Base-by-base conservation (phyloP, 208 protist species). In the Trypanosoma melophagium region DNA sequence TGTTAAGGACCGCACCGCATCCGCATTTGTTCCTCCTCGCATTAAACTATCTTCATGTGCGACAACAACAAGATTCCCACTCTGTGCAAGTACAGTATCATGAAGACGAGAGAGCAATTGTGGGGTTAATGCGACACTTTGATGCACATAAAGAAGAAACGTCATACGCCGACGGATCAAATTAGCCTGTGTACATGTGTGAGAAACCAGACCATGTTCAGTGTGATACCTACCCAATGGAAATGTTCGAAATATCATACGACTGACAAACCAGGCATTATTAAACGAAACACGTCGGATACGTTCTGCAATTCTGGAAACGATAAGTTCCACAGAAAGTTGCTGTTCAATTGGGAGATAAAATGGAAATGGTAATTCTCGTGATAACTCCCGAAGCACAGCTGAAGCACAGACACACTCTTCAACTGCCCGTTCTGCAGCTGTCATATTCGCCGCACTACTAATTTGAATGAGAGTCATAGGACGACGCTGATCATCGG, bases 101-200 rank as follows among this genome's bases (percentile, higher is more conserved):
- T 71, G 72, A 25, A 96, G 79, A 28, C 60, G 40, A 28, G 62
- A 58, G 14, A 96, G 74, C 45, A 91, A 82, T 58, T 79, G 72
- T 44, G 78, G 79, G n/a, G 90, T 85, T 51, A 93, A 62, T 25
- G 87, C 71, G 3, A 91, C 86, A 41, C 79, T 81, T 35, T 79
- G 72, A 45, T 89, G 81, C 42, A 93, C 58, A 76, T 93, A 87
- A 10, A 96, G 52, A 17, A 96, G 56, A 58, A 96, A 96, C 13
- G 90, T 96, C 44, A 96, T 81, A 22, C 90, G 86, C 7, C 87
- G 84, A 44, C 82, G 79, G 1, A 69, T 89, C n/a, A 86, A 72
- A 63, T 92, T 92, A 7, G 87, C 90, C 62, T 91, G 90, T 16
- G 81, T 79, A 77, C 90, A 96, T 17, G 87, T 96, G 80, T 96